These are phyloP conservation scores for Colletotrichum kahawae DNA, from an alignment of 2,329 filamentous ascomycete genomes.

Conservation along the genomic window DNA sequence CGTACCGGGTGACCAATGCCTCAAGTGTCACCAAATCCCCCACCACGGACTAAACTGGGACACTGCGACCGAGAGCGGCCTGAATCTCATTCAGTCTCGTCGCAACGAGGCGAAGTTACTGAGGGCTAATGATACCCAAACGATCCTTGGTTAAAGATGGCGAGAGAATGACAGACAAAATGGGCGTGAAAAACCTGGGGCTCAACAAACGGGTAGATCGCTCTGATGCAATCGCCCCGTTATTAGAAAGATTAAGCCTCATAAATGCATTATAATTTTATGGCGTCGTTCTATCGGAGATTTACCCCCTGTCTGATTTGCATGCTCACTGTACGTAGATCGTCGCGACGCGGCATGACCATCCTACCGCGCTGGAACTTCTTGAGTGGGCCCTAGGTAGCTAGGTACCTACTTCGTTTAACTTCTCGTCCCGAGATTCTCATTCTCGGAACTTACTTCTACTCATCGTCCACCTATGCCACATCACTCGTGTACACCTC, in stretches of 20 bases:
- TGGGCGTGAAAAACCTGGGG: not conserved
- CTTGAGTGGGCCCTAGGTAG: not conserved
- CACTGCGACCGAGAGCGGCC: not conserved
- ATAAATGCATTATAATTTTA: not conserved
- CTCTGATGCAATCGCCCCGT: not conserved
- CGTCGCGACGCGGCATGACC: not conserved
- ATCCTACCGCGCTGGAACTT: not conserved
- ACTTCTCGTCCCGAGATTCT: not conserved
- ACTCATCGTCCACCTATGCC: not conserved
- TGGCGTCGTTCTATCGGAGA: not conserved
- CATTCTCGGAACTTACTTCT: not conserved
- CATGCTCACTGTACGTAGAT: not conserved
- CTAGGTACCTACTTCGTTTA: not conserved
- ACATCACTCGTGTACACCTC: not conserved
- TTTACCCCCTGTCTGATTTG: not conserved
- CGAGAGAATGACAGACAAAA: not conserved
- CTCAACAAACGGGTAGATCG: constrained; percentile 18
- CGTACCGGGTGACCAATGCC: not conserved
- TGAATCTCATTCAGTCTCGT: not conserved
- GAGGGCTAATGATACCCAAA: not conserved
- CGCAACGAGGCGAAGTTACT: not conserved
- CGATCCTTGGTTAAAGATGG: not conserved
- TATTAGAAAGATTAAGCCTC: not conserved
- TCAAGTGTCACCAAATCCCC: not conserved
- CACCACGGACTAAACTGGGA: not conserved